phyloP scores from a whole-genome alignment of 2,329 filamentous ascomycete species.

The Ophiostoma tasmaniense region DNA sequence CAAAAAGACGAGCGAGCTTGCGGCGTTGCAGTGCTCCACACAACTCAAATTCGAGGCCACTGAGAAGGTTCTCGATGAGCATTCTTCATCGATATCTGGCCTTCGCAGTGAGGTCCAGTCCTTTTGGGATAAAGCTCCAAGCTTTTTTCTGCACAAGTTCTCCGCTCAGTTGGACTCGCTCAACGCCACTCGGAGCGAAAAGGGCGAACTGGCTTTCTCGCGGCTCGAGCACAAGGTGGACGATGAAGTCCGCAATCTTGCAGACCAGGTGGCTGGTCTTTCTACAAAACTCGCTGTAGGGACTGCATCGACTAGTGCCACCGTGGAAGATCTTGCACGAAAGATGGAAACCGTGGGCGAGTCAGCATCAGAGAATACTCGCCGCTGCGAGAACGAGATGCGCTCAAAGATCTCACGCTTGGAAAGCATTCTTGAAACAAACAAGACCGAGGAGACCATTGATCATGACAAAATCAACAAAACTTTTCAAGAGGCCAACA shows the following conservation, averaged over 20 bases:
- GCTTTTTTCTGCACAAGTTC: conserved; percentile 17
- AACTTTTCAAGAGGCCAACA: conserved; percentile 9
- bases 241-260: conserved; percentile 17
- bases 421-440: conserved; percentile 10
- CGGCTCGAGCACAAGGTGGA: conserved; percentile 19
- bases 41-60: conserved; percentile 18
- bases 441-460: conserved; percentile 10
- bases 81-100: background rate
- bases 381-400: conserved; percentile 13
- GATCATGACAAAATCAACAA: conserved; percentile 8
- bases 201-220: conserved; percentile 13
- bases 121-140: conserved; percentile 17
- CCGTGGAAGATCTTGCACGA: conserved; percentile 6
- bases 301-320: conserved; percentile 7
- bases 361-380: background rate
- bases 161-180: conserved; percentile 16
- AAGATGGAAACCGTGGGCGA: background rate
- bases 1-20: conserved; percentile 14
- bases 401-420: conserved; percentile 11
- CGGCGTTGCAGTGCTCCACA: conserved; percentile 11
- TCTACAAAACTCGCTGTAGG: conserved; percentile 18
- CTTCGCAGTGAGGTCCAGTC: conserved; percentile 16
- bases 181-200: conserved; percentile 9
- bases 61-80: conserved; percentile 16
- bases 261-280: conserved; percentile 16